Base-by-base conservation (phyloP, 1,284 basidiomycete species). In the Amylostereum areolatum region DNA sequence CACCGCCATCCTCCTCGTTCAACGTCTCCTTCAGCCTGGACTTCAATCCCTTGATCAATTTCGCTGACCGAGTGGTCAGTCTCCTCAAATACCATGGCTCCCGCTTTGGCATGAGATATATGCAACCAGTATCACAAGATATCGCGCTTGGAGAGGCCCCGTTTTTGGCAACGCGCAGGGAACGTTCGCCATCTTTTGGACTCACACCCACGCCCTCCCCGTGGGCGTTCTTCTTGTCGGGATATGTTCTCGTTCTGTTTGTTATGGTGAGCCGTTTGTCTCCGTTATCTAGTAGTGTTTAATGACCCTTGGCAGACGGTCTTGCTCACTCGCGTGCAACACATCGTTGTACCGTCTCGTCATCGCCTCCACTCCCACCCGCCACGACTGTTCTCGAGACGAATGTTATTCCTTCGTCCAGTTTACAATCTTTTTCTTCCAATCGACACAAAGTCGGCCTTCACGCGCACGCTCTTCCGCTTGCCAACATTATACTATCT, bases 341-440 rank as follows among this genome's bases (percentile, higher is more conserved):
- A 89, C 62, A 78, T 86, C 45, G 81, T 88, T 41, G 78, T 86
- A 0, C 86, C 86, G 9, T 77, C 81, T n/a, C 75, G 77, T 35
- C 49, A 61, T 1, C 39, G 56, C 39, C 60, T 61, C 0, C 55
- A 57, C 30, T 59, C 57, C 47, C 56, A 59, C 33, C 50, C 56
- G 50, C 49, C 52, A 11, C 48, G 55, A 37, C 53, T n/a, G n/a
- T n/a, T n/a, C n/a, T n/a, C n/a, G n/a, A n/a, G n/a, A n/a, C n/a
- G 57, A 33, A 57, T 57, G 46, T 61, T 59, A 25, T 45, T 63
- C 35, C 45, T 68, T 25, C 63, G 66, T 33, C 43, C 59, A 43
- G 32, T 76, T 36, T 66, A 72, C 48, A 61, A 62, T 28, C 58
- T 66, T 8, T 46, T 85, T 24, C 72, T 89, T 43, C 85, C 85